These are phyloP conservation scores for Tetrapisispora iriomotensis DNA, from an alignment of 805 yeast species.

Conservation along the genomic window DNA sequence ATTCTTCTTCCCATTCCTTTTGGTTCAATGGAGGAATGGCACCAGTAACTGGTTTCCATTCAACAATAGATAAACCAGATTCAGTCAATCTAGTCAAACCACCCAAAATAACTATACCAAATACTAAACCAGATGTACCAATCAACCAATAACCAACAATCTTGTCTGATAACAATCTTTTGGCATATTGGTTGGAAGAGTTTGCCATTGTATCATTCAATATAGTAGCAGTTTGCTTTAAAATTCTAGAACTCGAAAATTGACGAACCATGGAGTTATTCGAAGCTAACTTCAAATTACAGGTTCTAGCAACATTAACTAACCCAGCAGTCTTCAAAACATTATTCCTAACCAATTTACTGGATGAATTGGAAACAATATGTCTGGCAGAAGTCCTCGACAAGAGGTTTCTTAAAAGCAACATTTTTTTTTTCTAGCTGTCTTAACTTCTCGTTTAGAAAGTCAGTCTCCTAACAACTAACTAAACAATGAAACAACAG, in stretches of 20 bases:
- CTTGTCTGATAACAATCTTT: slow-evolving; percentile 31
- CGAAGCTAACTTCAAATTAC: not conserved
- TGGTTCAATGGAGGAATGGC: slow-evolving; percentile 78
- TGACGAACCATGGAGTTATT: slow-evolving; percentile 4
- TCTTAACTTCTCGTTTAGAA: no score
- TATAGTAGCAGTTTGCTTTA: slow-evolving; percentile 6
- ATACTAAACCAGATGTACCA: slow-evolving; percentile 79
- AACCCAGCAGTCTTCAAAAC: not conserved
- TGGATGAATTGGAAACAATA: not conserved
- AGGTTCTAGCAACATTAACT: not conserved
- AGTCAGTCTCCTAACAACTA: no score
- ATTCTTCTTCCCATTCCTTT: slow-evolving; percentile 79
- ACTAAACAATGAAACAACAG: no score
- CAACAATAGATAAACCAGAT: slow-evolving; percentile 91
- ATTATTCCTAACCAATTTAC: not conserved
- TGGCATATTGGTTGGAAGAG: not conserved
- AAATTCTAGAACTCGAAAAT: slow-evolving; percentile 8
- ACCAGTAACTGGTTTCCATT: slow-evolving; percentile 98
- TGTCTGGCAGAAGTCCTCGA: not conserved
- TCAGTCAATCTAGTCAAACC: slow-evolving; percentile 94
- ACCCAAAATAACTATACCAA: slow-evolving; percentile 93
- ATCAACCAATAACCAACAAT: slow-evolving; percentile 80
- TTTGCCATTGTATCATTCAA: not conserved
- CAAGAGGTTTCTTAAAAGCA: not conserved
- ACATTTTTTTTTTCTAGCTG: not conserved